phyloP scores from a whole-genome alignment of 805 yeast species.

The Nakazawaea anatomiae region DNA sequence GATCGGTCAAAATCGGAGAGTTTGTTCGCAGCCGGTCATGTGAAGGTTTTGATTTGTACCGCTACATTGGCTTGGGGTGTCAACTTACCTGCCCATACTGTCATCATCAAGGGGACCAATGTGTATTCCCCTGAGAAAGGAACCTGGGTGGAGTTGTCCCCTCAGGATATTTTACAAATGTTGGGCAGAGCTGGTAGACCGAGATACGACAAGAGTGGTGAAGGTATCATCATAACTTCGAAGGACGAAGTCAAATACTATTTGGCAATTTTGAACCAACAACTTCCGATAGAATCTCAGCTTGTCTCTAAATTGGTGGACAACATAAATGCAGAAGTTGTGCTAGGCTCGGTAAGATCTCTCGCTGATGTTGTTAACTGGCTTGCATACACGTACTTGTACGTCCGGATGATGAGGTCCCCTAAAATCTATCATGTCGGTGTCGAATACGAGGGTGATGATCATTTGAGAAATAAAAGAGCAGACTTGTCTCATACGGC shows the following conservation, averaged over 20 bases:
- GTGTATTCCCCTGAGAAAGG: slow-evolving; percentile 90
- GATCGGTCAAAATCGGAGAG: slow-evolving; percentile 82
- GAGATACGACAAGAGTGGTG: slow-evolving; percentile 85
- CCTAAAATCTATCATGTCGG: slow-evolving; percentile 77
- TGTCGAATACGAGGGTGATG: slow-evolving; percentile 51
- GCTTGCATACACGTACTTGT: slow-evolving; percentile 76
- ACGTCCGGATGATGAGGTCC: slow-evolving; percentile 67
- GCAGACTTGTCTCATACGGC: slow-evolving; percentile 76
- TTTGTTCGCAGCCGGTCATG: slow-evolving; percentile 79
- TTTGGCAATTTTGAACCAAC: slow-evolving; percentile 85
- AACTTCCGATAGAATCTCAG: slow-evolving; percentile 89
- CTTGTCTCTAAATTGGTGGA: slow-evolving; percentile 67
- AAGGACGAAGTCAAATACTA: slow-evolving; percentile 84
- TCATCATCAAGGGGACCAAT: slow-evolving; percentile 88
- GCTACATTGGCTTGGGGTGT: slow-evolving; percentile 98
- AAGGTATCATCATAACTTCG: slow-evolving; percentile 87
- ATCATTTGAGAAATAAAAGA: slow-evolving; percentile 44
- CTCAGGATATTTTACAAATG: slow-evolving; percentile 95
- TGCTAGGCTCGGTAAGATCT: slow-evolving; percentile 55
- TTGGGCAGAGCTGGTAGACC: slow-evolving; percentile 99
- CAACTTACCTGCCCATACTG: slow-evolving; percentile 91
- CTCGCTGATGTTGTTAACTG: slow-evolving; percentile 70
- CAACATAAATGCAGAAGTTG: slow-evolving; percentile 81
- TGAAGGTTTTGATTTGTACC: slow-evolving; percentile 82
- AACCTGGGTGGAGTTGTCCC: slow-evolving; percentile 84